Percentiles rank a stretch among this genome's conserved stretches.
phyloP scores from a whole-genome alignment of 1,284 basidiomycete genomes.

The Wallemia mellicola region DNA sequence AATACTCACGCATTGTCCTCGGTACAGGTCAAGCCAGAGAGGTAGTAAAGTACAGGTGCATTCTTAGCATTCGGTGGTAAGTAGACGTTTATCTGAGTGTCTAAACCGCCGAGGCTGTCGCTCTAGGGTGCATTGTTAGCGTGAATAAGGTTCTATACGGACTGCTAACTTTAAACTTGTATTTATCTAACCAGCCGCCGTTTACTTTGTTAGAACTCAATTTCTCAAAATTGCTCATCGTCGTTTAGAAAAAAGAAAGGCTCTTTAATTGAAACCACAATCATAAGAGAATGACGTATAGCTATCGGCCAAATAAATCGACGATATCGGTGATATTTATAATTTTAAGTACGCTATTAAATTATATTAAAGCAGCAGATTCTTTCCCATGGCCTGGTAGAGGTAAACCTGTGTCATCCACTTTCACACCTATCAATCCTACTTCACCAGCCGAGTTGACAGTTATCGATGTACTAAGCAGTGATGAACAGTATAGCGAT shows the following conservation, averaged over 20 bases:
- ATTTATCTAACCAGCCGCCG: constrained; percentile 50
- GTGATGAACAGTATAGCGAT: constrained; percentile 46
- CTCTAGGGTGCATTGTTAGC: constrained; percentile 22
- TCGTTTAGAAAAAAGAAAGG: constrained; percentile 1
- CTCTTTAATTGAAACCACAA: background rate
- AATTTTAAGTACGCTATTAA: too few relatives aligned
- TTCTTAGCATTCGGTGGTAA: constrained; percentile 31
- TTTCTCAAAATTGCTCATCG: constrained; percentile 25
- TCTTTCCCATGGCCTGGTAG: background rate
- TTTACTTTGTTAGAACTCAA: constrained; percentile 49
- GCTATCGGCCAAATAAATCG: background rate
- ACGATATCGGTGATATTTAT: background rate
- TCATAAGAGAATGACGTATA: too few relatives aligned
- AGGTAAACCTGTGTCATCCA: background rate
- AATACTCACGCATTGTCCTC: constrained; percentile 60
- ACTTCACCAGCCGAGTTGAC: constrained; percentile 20
- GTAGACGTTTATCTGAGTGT: constrained; percentile 68
- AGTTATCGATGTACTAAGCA: constrained; percentile 44
- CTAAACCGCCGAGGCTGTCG: constrained; percentile 40
- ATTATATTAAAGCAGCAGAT: too few relatives aligned
- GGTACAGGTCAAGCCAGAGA: constrained; percentile 77
- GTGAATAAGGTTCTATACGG: too few relatives aligned
- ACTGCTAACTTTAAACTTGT: constrained; percentile 65
- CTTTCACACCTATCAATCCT: background rate
- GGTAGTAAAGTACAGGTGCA: constrained; percentile 40